Evolutionary conservation across 2,329 filamentous ascomycete genomes (phyloP).

Genomic region (Fusarium anthophilum): DNA sequence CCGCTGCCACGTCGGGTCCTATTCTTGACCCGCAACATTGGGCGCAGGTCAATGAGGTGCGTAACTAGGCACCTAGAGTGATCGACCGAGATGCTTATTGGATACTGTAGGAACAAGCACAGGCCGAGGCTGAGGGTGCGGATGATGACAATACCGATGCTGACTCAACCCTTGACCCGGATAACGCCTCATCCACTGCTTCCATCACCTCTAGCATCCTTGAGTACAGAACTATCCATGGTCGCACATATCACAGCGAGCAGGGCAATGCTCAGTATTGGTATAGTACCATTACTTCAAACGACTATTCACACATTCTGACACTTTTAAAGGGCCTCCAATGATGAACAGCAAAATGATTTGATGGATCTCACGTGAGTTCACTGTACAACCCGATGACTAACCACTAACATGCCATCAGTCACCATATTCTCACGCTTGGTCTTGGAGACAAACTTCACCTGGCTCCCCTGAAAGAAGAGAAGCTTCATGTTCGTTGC

Average conservation of each 20-base stretch:
- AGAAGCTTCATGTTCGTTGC: slow-evolving; percentile 33
- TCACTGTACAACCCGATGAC: rapidly evolving
- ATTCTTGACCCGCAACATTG: slow-evolving; percentile 35
- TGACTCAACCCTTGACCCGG: slow-evolving; percentile 4
- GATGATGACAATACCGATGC: neutral
- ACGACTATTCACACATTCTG: neutral
- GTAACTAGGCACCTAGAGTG: too few species aligned
- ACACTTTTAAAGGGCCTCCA: slow-evolving; percentile 30
- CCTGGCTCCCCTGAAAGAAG: slow-evolving; percentile 33
- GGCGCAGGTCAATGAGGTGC: slow-evolving; percentile 28
- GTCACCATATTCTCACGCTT: slow-evolving; percentile 36
- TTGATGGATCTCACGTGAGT: slow-evolving; percentile 36
- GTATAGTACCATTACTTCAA: neutral
- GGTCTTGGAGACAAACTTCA: slow-evolving; percentile 35
- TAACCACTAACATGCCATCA: neutral
- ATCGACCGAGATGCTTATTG: neutral
- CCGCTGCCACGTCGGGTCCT: neutral
- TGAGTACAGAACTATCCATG: slow-evolving; percentile 34
- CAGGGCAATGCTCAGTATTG: slow-evolving; percentile 41
- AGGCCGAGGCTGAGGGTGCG: neutral
- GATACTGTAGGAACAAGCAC: neutral
- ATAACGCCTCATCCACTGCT: slow-evolving; percentile 28
- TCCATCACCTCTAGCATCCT: slow-evolving; percentile 37
- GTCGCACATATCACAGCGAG: slow-evolving; percentile 37
- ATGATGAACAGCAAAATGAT: slow-evolving; percentile 34